These are phyloP conservation scores for Flammula alnicola DNA, from an alignment of 1,284 basidiomycete species.

Conservation along the genomic window DNA sequence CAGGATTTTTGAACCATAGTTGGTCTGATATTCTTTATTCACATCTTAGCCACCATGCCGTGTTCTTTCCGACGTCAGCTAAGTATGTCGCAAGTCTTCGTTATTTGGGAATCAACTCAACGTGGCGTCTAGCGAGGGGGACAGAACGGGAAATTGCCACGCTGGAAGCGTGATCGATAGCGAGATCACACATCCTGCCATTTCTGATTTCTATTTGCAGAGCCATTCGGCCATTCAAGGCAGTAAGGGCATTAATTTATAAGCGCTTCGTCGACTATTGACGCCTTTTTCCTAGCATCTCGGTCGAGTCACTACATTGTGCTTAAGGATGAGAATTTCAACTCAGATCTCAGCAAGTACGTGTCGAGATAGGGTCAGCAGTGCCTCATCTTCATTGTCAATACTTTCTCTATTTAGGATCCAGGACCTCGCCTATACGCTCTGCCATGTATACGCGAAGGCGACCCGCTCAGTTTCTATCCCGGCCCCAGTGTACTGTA, in stretches of 20 bases:
- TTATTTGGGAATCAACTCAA: not conserved
- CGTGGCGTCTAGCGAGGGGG: constrained; percentile 24
- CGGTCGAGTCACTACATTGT: constrained; percentile 64
- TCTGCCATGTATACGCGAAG: constrained; percentile 62
- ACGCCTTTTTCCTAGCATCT: constrained; percentile 38
- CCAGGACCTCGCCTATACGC: constrained; percentile 54
- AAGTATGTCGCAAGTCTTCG: constrained; percentile 1
- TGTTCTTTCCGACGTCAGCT: constrained; percentile 23
- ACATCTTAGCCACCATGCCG: constrained; percentile 28
- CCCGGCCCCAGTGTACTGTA: constrained; percentile 69
- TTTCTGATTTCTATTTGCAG: constrained; percentile 62
- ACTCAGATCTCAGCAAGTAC: constrained; percentile 37
- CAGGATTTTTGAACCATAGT: not conserved
- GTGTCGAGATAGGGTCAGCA: constrained; percentile 14
- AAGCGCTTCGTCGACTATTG: not conserved
- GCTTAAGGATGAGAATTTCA: constrained; percentile 55
- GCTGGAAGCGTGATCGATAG: constrained; percentile 55
- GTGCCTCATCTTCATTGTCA: not conserved
- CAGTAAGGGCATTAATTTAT: constrained; percentile 36
- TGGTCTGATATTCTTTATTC: not conserved
- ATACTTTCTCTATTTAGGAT: constrained; percentile 37
- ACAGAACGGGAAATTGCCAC: constrained; percentile 51
- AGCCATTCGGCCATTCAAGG: constrained; percentile 56
- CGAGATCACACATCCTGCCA: constrained; percentile 44
- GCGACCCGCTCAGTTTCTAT: constrained; percentile 70